Base-by-base conservation (phyloP, 169 alveolate species). In the Miamiensis avidus region DNA sequence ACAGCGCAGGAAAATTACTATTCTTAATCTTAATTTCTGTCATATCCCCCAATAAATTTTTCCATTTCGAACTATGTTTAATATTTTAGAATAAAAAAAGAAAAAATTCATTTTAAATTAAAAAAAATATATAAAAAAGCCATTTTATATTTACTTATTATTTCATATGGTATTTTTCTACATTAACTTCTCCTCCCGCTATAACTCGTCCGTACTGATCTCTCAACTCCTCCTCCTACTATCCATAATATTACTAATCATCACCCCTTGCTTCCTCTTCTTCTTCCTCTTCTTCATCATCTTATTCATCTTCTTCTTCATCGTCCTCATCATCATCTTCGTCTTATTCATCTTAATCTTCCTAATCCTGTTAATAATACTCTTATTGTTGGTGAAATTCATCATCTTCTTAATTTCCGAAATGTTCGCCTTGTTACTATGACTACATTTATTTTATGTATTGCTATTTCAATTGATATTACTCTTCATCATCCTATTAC, bases 1-100 rank as follows among this genome's bases (percentile, higher is more conserved):
- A 86, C 86, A 32, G 89, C 89, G 75, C 88, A 92, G 83, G 93
- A 88, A 74, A 73, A 88, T 78, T 74, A 82, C 77, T 82, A 78
- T 83, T 83, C 76, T 79, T 74, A 34, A 75, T 75, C 88, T 32
- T 33, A 82, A 78, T 81, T 87, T 81, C 78, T 84, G 29, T 31
- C 85, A 49, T 4, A 89, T 89, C 34, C 79, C 89, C n/a, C 34
- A 81, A 77, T 88, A 76, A 79, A 78, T 31, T 11, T 34, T 82
- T 87, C 69, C 69, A 49, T 49, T 11, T 49, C 20, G 4, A 11
- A 4, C 69, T 49, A 49, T 11, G 4, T 49, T 49, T 49, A 49
- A 49, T 11, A 11, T 11, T 11, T 11, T 11, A 49, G 20, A 49
- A 49, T 11, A 11, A 49, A 11, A 11, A 49, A 49, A 49, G 20